Evolutionary conservation across 805 yeast genomes (phyloP).

Genomic region (Cyberlindnera xylosilytica): DNA sequence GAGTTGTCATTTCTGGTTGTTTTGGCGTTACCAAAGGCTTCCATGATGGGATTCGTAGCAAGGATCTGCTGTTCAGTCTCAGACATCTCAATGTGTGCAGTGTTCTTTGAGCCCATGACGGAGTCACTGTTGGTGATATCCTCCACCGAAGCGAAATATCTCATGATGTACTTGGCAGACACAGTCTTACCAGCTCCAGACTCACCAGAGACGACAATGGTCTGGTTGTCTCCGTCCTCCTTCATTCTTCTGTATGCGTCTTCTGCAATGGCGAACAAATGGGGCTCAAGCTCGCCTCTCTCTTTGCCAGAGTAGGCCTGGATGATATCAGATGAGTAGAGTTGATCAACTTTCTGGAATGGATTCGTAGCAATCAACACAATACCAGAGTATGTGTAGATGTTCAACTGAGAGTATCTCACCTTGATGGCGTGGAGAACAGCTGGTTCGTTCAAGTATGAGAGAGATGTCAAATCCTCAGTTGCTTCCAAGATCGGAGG

Average conservation of each 20-base stretch:
- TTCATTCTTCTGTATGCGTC: conserved; percentile 96
- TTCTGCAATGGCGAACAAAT: conserved; percentile 94
- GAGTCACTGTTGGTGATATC: conserved; percentile 33
- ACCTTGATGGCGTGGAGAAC: conserved; percentile 90
- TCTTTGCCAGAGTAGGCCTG: conserved; percentile 92
- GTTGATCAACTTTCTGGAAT: conserved; percentile 85
- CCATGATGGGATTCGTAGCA: conserved; percentile 97
- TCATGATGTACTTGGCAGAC: conserved; percentile 94
- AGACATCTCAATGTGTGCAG: conserved; percentile 61
- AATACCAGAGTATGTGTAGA: conserved; percentile 95
- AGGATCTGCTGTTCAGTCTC: conserved; percentile 90
- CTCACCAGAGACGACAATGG: conserved; percentile 96
- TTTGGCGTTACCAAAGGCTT: conserved; percentile 97
- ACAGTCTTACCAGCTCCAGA: conserved; percentile 99
- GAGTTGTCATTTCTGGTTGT: conserved; percentile 97
- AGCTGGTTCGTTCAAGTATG: conserved; percentile 94
- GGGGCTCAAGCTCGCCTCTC: conserved; percentile 95
- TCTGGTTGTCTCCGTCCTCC: conserved; percentile 79
- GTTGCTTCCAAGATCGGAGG: conserved; percentile 92
- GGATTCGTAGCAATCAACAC: conserved; percentile 96
- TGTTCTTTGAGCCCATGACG: conserved; percentile 39
- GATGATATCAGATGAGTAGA: conserved; percentile 87
- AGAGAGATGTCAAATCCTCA: conserved; percentile 88
- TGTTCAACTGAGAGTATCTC: conserved; percentile 84
- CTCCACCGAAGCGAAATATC: conserved; percentile 95